phyloP scores from a whole-genome alignment of 2,329 filamentous ascomycete species.

The Claviceps sp. region DNA sequence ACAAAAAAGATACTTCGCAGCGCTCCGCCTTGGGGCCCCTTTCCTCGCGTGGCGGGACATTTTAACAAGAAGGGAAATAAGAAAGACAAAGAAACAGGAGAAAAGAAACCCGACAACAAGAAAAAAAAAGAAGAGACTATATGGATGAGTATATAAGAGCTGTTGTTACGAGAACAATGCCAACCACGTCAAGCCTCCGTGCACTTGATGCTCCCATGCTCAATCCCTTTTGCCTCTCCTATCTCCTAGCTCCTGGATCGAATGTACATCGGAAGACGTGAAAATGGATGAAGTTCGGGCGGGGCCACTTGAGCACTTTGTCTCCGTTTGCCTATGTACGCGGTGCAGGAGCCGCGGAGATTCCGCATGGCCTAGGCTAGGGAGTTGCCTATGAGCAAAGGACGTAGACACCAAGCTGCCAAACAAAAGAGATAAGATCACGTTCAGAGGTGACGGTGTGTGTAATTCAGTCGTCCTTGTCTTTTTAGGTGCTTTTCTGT shows the following conservation, averaged over 20 bases:
- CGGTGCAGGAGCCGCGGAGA: neutral
- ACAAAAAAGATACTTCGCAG: neutral
- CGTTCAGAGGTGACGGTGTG: neutral
- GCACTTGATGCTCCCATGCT: slow-evolving; percentile 3
- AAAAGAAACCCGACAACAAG: neutral
- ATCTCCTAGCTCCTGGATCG: slow-evolving; percentile 3
- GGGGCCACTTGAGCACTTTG: neutral
- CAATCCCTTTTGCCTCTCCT: neutral
- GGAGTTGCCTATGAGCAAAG: neutral
- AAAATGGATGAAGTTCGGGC: neutral
- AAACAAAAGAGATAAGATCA: neutral
- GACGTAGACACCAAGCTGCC: neutral
- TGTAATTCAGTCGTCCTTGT: too few species aligned
- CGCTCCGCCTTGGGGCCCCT: neutral
- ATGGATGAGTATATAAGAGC: neutral
- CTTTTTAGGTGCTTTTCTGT: too few species aligned
- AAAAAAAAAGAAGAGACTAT: neutral
- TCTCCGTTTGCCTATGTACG: neutral
- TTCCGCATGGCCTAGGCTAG: neutral
- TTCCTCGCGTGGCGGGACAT: neutral
- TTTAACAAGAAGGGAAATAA: neutral
- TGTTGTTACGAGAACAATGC: slow-evolving; percentile 2
- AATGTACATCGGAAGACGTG: slow-evolving; percentile 5
- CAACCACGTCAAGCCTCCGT: neutral
- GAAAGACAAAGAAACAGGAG: neutral